phyloP scores from a whole-genome alignment of 257 asterid species.

The Jaltomata sinuosa region DNA sequence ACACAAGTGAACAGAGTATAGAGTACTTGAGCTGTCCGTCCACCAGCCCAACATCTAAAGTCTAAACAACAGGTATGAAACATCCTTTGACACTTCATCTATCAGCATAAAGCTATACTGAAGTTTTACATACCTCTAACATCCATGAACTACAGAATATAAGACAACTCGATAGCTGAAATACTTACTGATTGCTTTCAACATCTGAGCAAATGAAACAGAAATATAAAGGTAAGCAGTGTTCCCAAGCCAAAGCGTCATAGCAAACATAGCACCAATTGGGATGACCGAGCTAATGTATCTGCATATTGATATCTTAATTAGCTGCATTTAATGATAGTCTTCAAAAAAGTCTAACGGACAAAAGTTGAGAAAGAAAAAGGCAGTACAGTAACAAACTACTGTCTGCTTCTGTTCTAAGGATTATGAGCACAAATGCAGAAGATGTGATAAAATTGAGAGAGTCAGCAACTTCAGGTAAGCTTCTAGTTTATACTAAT shows the following conservation, averaged over 20 bases:
- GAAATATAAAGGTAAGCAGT: slow-evolving; percentile 98
- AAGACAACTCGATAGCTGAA: background rate
- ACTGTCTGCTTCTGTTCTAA: background rate
- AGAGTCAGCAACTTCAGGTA: background rate
- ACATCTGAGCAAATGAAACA: slow-evolving; percentile 96
- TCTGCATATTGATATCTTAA: slow-evolving; percentile 32
- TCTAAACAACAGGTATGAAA: background rate
- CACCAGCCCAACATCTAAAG: background rate
- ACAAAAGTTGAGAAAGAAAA: background rate
- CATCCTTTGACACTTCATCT: background rate
- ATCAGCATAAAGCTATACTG: background rate
- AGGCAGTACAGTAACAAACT: background rate
- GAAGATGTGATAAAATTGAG: background rate
- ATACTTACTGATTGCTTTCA: slow-evolving; percentile 94
- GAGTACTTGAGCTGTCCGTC: background rate
- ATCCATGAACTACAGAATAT: background rate
- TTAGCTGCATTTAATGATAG: background rate
- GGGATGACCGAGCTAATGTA: slow-evolving; percentile 80
- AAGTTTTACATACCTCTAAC: background rate
- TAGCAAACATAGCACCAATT: slow-evolving; percentile 96
- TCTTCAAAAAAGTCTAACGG: background rate
- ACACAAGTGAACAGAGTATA: background rate
- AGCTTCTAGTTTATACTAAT: background rate
- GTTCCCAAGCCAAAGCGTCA: slow-evolving; percentile 99
- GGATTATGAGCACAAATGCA: background rate